Base-by-base conservation (phyloP, 345 rosid species). In the Durio zibethinus region DNA sequence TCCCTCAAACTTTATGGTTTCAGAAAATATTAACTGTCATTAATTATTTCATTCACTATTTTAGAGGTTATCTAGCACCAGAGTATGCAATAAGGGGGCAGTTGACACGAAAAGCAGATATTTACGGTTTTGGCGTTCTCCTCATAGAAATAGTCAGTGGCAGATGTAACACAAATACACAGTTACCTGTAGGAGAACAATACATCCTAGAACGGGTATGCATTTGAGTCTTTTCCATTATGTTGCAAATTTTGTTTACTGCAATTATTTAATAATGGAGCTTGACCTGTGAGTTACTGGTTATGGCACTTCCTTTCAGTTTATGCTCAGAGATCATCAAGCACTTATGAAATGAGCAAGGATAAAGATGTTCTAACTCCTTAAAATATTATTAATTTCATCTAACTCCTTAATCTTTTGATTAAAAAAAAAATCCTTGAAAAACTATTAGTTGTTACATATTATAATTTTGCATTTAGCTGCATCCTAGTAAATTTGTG, bases 51-150 rank as follows among this genome's bases (percentile, higher is more conserved):
- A 18, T 78, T 59, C 81, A 47, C 50, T 72, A 42, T 80, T 69
- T 72, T 77, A 96, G 99, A 86, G 98, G 99, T 74, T 96, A 96
- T 83, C 85, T 93, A 76, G 99, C 99, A 54, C 99, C 99, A 8
- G 99, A 96, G 82, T 96, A 96, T 80, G 99, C 99, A 16, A 90
- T 96, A 70, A 84, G 94, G 80, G 99, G 99, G 52, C 97, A 88
- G 52, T 73, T 96, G 84, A 96, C 98, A 1, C 86, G 92, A n/a
- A 96, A 87, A 86, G 99, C 98, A 18, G 99, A 96, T 81, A 77
- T 93, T 43, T 96, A 96, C 83, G 87, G 98, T 82, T 96, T 87
- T 71, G 99, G 99, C 1, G 97, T 93, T 75, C 98, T 96, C 68
- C 86, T 96, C 21, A 73, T 90, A 86, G 99, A 96, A 87, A 91